phyloP scores from a whole-genome alignment of 768 basidiomycete genomes.

The Suillus fuscotomentosus region DNA sequence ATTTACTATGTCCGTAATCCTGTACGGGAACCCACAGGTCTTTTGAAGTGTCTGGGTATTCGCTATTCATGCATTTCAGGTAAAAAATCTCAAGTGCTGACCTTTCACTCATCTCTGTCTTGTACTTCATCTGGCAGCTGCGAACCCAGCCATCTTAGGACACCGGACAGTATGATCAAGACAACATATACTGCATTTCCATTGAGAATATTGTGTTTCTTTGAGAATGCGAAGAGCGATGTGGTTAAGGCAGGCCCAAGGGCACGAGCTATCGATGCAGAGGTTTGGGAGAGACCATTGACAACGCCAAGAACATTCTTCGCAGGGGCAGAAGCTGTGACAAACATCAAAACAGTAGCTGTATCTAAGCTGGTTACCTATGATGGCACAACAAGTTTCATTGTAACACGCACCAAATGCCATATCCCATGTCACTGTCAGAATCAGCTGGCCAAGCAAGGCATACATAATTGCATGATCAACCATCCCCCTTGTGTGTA shows the following conservation, averaged over 20 bases:
- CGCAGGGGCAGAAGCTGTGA: slow-evolving; percentile 52
- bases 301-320: slow-evolving; percentile 54
- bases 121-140: slow-evolving; percentile 41
- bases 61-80: neutral
- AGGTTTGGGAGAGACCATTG: slow-evolving; percentile 55
- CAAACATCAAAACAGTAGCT: slow-evolving; percentile 54
- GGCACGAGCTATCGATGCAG: slow-evolving; percentile 43
- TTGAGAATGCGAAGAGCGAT: slow-evolving; percentile 53
- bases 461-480: slow-evolving; percentile 37
- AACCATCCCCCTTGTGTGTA: slow-evolving; percentile 29
- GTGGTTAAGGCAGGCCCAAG: slow-evolving; percentile 49
- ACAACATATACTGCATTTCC: slow-evolving; percentile 52
- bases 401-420: slow-evolving; percentile 35
- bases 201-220: slow-evolving; percentile 44
- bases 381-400: neutral
- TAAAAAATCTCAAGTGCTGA: neutral
- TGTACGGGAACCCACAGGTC: neutral
- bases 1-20: neutral
- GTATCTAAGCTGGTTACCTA: slow-evolving; percentile 7
- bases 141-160: slow-evolving; percentile 32
- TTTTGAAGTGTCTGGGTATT: neutral
- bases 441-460: slow-evolving; percentile 27
- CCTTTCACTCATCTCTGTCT: slow-evolving; percentile 27
- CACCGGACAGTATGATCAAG: slow-evolving; percentile 30
- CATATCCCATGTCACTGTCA: slow-evolving; percentile 37